These are phyloP conservation scores for Lecanoromycetidae sp. DNA, from an alignment of 2,329 filamentous ascomycete species.

Conservation along the genomic window DNA sequence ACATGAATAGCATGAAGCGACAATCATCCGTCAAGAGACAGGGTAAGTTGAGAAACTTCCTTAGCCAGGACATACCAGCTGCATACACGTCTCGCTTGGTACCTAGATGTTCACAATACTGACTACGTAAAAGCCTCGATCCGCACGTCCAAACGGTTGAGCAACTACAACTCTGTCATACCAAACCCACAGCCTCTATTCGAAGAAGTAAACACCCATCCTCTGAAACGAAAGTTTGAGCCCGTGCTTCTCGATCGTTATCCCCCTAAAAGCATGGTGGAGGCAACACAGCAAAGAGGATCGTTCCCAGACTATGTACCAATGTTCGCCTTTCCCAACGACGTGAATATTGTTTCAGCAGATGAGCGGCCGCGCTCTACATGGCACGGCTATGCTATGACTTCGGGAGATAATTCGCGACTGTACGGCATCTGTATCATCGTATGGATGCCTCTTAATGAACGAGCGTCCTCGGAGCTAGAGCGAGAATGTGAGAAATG, in stretches of 20 bases:
- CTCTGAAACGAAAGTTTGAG: slow-evolving; percentile 84
- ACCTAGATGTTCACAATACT: background rate
- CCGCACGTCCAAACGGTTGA: slow-evolving; percentile 76
- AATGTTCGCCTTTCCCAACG: slow-evolving; percentile 98
- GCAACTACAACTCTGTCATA: slow-evolving; percentile 97
- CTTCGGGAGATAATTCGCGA: slow-evolving; percentile 78
- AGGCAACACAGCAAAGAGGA: slow-evolving; percentile 68
- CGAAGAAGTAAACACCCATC: slow-evolving; percentile 85
- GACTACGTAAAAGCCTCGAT: slow-evolving; percentile 44
- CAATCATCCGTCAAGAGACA: slow-evolving; percentile 65
- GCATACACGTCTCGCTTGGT: too few species aligned
- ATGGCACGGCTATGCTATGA: slow-evolving; percentile 99
- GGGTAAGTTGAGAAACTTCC: slow-evolving; percentile 45
- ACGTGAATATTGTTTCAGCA: slow-evolving; percentile 90
- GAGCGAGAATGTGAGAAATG: slow-evolving; percentile 67
- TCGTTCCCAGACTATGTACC: slow-evolving; percentile 94
- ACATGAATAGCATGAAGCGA: slow-evolving; percentile 90
- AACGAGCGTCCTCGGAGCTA: slow-evolving; percentile 65
- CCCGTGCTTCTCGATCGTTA: slow-evolving; percentile 93
- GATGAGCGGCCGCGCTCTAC: slow-evolving; percentile 90
- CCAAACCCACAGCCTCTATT: slow-evolving; percentile 85
- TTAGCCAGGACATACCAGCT: too few species aligned
- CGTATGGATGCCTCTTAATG: slow-evolving; percentile 79
- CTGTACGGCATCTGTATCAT: slow-evolving; percentile 85
- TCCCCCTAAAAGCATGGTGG: slow-evolving; percentile 67